Percentiles rank a stretch among this genome's conserved stretches.
Conservation (phyloP, 2,329 filamentous ascomycete genomes). For the Ascochyta fabae region DNA sequence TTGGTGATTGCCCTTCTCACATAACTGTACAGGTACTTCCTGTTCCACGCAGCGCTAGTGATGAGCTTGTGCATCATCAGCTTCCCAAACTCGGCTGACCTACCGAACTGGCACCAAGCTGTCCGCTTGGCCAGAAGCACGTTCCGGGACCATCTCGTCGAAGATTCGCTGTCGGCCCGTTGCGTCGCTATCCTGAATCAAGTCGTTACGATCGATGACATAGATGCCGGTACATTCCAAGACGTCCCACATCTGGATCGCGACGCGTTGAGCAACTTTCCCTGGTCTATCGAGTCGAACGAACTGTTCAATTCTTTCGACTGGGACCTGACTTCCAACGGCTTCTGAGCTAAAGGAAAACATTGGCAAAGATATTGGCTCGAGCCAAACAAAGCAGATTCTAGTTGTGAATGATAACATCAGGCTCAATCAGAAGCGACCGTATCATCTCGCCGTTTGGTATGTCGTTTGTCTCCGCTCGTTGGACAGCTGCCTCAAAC, state of each 20-base stretch:
- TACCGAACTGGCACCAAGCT: constrained; percentile 29
- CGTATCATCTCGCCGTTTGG: constrained; percentile 34
- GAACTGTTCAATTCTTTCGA: constrained; percentile 35
- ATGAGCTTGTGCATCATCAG: constrained; percentile 36
- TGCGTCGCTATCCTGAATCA: constrained; percentile 36
- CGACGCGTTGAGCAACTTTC: constrained; percentile 31
- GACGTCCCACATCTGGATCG: constrained; percentile 25
- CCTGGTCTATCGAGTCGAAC: constrained; percentile 35
- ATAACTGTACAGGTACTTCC: constrained; percentile 24
- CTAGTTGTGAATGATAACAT: constrained; percentile 30
- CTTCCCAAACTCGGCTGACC: constrained; percentile 25
- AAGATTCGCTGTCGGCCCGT: constrained; percentile 34
- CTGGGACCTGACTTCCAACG: constrained; percentile 30
- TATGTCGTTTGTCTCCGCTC: constrained; percentile 36
- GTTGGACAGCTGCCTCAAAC: constrained; percentile 24
- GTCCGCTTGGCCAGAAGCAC: constrained; percentile 30
- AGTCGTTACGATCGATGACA: constrained; percentile 28
- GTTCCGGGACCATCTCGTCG: constrained; percentile 29
- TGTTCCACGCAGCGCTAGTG: constrained; percentile 35
- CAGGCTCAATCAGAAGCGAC: constrained; percentile 26
- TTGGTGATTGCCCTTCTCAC: not conserved
- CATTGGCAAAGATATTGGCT: not conserved
- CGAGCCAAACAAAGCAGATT: too few species aligned
- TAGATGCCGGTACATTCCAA: constrained; percentile 25
- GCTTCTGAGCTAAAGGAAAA: constrained; percentile 12